A percentile compares a stretch with the other conserved stretches of the same genome.
Evolutionary conservation across 1,139 yeast genomes (phyloP).

Genomic region (Casaregolazyma lundiana): DNA sequence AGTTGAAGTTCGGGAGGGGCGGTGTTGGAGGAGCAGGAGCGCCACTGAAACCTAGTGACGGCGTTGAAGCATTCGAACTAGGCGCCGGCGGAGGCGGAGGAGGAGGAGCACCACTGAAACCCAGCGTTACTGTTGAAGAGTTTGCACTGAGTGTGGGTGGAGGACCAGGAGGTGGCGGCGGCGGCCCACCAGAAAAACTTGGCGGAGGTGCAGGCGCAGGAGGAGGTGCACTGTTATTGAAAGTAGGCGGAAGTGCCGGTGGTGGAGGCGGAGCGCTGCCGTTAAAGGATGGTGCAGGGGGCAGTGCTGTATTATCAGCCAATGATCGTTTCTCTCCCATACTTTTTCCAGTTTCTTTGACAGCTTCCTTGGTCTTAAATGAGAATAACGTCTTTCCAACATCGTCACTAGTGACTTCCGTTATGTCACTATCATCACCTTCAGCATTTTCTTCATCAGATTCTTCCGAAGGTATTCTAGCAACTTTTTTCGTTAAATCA

Average conservation of each 20-base stretch:
- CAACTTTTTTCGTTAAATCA: constrained; percentile 13
- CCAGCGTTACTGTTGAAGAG: constrained; percentile 21
- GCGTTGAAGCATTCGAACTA: constrained; percentile 18
- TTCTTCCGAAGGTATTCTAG: constrained; percentile 3
- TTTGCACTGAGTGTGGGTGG: constrained; percentile 30
- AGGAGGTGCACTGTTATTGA: constrained; percentile 26
- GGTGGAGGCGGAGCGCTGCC: constrained; percentile 30
- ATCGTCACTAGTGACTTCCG: constrained; percentile 10
- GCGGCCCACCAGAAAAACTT: constrained; percentile 23
- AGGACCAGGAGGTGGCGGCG: constrained; percentile 34
- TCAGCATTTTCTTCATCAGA: background rate
- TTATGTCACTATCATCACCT: constrained; percentile 1
- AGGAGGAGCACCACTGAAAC: constrained; percentile 21
- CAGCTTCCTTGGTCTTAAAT: background rate
- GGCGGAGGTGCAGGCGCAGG: constrained; percentile 33
- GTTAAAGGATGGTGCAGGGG: constrained; percentile 10
- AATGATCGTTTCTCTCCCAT: background rate
- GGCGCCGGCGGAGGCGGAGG: constrained; percentile 35
- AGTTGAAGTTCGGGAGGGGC: constrained; percentile 25
- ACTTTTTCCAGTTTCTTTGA: background rate
- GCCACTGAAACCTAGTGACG: constrained; percentile 25
- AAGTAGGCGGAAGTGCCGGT: constrained; percentile 28
- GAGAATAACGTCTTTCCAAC: constrained; percentile 9
- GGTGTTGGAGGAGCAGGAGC: constrained; percentile 30
- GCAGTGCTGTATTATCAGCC: no score